Evolutionary conservation across 371 early-diverging fungal genomes (phyloP).

Genomic region (Lichtheimia ornata): DNA sequence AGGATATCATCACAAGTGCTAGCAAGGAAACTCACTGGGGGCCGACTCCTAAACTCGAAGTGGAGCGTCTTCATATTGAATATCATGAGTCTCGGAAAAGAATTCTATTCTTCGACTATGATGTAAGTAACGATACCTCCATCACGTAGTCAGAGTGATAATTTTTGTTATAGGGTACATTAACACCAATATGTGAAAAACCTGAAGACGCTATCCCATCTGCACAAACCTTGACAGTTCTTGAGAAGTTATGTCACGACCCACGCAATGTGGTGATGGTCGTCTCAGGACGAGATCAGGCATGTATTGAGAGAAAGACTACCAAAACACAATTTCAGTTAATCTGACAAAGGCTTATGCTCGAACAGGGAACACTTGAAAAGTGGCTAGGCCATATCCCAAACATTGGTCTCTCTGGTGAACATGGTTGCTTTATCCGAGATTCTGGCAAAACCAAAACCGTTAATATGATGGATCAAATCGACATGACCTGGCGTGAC

Average conservation of each 20-base stretch:
- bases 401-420: slow-evolving; percentile 86
- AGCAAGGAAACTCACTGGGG: slow-evolving; percentile 39
- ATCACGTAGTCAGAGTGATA: slow-evolving; percentile 13
- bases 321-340: slow-evolving; percentile 1
- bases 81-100: slow-evolving; percentile 63
- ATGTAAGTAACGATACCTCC: slow-evolving; percentile 43
- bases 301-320: slow-evolving; percentile 59
- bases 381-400: slow-evolving; percentile 75
- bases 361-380: slow-evolving; percentile 83
- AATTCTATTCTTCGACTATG: slow-evolving; percentile 88
- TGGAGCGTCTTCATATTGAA: slow-evolving; percentile 22
- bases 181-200: slow-evolving; percentile 72
- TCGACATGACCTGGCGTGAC: slow-evolving; percentile 88
- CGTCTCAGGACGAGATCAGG: slow-evolving; percentile 89
- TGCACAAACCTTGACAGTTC: slow-evolving; percentile 56
- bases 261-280: slow-evolving; percentile 87
- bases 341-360: slow-evolving; percentile 24
- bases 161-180: slow-evolving; percentile 69
- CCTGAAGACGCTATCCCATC: slow-evolving; percentile 75
- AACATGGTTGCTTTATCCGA: slow-evolving; percentile 92
- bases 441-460: slow-evolving; percentile 78
- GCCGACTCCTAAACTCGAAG: slow-evolving; percentile 67
- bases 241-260: slow-evolving; percentile 64
- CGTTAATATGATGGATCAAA: slow-evolving; percentile 79
- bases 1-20: slow-evolving; percentile 48